Conservation (phyloP, 2,329 filamentous ascomycete genomes). For the Cladosporium phlei region DNA sequence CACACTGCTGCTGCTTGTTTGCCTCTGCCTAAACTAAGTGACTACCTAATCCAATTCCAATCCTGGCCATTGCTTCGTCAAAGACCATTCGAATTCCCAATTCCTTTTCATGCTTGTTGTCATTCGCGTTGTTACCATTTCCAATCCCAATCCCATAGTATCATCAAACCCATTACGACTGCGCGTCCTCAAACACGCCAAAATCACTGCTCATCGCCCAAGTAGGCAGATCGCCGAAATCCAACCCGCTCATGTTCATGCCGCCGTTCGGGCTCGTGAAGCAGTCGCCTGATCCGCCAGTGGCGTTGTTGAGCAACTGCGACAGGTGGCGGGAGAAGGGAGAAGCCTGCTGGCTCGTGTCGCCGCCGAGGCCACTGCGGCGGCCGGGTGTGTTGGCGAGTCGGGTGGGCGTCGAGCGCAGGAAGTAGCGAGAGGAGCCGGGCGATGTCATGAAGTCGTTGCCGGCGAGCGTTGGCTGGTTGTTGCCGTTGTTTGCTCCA, state of each 20-base stretch:
- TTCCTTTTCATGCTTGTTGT: too few relatives aligned
- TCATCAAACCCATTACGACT: not conserved
- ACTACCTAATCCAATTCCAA: too few relatives aligned
- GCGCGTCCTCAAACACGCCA: constrained; percentile 22
- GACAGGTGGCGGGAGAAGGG: constrained; percentile 61
- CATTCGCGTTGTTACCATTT: too few relatives aligned
- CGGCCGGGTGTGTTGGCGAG: constrained; percentile 30
- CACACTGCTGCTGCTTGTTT: too few relatives aligned
- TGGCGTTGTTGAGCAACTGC: constrained; percentile 52
- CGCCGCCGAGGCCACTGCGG: constrained; percentile 23
- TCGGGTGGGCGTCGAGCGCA: constrained; percentile 37
- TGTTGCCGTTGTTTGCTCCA: constrained; percentile 8
- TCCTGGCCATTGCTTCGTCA: too few relatives aligned
- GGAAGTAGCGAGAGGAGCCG: constrained; percentile 33
- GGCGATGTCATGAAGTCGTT: constrained; percentile 35
- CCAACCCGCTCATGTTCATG: constrained; percentile 21
- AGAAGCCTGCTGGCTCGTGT: constrained; percentile 37
- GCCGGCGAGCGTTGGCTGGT: constrained; percentile 6
- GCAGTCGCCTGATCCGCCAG: constrained; percentile 14
- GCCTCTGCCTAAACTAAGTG: too few relatives aligned
- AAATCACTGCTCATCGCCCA: constrained; percentile 30
- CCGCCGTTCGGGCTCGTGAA: constrained; percentile 27
- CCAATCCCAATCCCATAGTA: not conserved
- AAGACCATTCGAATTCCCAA: too few relatives aligned
- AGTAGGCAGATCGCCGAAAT: constrained; percentile 31